These are phyloP conservation scores for Aspergillus awamori DNA, from an alignment of 2,329 filamentous ascomycete genomes.

Conservation along the genomic window DNA sequence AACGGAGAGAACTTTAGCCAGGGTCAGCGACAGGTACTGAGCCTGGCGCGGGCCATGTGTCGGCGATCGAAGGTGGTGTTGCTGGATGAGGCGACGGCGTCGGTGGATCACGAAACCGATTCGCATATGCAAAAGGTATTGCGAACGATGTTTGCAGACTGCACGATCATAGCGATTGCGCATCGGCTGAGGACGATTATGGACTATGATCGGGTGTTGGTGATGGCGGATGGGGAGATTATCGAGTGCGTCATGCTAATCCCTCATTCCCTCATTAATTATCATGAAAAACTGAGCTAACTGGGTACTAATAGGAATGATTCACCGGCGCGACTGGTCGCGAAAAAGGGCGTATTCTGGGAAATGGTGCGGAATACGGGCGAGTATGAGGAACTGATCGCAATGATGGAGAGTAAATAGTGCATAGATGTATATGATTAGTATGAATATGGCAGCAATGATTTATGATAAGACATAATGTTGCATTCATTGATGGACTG, in stretches of 20 bases:
- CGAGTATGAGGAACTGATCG: conserved; percentile 30
- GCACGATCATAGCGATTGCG: conserved; percentile 68
- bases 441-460: too few relatives aligned
- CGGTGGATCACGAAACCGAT: conserved; percentile 63
- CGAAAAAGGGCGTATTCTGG: conserved; percentile 27
- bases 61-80: conserved; percentile 60
- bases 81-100: conserved; percentile 67
- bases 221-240: conserved; percentile 59
- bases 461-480: not conserved
- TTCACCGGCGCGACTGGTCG: conserved; percentile 25
- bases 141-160: conserved; percentile 53
- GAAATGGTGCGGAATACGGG: conserved; percentile 31
- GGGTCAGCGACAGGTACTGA: conserved; percentile 65
- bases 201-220: conserved; percentile 62
- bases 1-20: conserved; percentile 54
- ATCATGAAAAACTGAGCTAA: not conserved
- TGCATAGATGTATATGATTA: too few relatives aligned
- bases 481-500: too few relatives aligned
- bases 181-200: conserved; percentile 66
- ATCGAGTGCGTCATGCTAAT: conserved; percentile 48
- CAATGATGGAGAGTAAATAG: conserved; percentile 17
- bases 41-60: conserved; percentile 63
- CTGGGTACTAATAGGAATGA: conserved; percentile 22
- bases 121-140: conserved; percentile 61
- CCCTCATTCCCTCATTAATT: not conserved